Evolutionary conservation across 169 alveolate species (phyloP).

Genomic region (Cryptosporidium meleagridis): DNA sequence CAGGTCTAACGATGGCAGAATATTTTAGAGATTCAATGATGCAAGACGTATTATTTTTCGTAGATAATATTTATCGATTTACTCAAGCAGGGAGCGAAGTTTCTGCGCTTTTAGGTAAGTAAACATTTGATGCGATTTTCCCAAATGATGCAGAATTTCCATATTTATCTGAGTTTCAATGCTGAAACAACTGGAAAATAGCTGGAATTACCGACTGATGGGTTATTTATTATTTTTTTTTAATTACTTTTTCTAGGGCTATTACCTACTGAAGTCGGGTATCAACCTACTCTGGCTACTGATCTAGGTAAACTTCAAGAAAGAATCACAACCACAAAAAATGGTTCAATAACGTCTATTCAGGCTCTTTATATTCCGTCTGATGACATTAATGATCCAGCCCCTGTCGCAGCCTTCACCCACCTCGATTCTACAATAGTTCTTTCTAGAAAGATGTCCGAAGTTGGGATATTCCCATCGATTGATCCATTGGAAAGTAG

Average conservation of each 20-base stretch:
- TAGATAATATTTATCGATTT: constrained; percentile 96
- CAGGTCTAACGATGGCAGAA: constrained; percentile 98
- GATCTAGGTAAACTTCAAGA: constrained; percentile 96
- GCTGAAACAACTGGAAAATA: constrained; percentile 71
- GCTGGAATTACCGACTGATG: constrained; percentile 76
- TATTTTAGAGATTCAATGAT: constrained; percentile 98
- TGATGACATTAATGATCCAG: constrained; percentile 98
- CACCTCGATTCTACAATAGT: constrained; percentile 98
- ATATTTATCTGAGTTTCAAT: background rate
- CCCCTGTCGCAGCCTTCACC: constrained; percentile 98
- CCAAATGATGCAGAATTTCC: constrained; percentile 37
- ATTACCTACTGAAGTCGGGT: constrained; percentile 98
- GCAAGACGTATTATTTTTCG: constrained; percentile 95
- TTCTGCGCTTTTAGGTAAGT: constrained; percentile 90
- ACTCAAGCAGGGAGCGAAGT: constrained; percentile 98
- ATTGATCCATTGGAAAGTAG: constrained; percentile 98
- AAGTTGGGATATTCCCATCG: constrained; percentile 98
- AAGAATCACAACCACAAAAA: constrained; percentile 96
- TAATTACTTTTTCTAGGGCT: constrained; percentile 85
- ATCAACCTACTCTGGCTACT: constrained; percentile 98
- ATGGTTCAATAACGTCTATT: constrained; percentile 98
- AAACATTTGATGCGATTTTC: background rate
- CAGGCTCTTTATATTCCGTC: constrained; percentile 99
- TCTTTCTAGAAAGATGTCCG: constrained; percentile 95
- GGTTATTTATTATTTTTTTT: background rate